phyloP scores from a whole-genome alignment of 2,329 filamentous ascomycete genomes.

The Ophiostoma perfectum region DNA sequence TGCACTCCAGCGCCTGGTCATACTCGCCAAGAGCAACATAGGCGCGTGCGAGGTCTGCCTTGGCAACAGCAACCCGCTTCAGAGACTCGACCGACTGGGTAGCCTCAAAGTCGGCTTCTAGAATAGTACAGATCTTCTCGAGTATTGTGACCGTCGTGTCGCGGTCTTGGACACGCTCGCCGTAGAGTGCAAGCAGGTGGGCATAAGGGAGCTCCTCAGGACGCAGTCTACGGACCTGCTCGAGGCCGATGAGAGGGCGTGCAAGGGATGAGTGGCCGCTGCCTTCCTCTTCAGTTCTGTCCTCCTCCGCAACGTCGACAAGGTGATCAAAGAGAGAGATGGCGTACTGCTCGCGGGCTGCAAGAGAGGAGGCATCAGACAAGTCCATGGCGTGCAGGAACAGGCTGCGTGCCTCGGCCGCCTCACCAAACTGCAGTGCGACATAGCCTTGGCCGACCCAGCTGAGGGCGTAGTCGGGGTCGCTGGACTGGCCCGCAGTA shows the following conservation, averaged over 20 bases:
- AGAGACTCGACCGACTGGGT: slow-evolving; percentile 72
- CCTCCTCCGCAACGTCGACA: slow-evolving; percentile 50
- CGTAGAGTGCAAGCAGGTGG: slow-evolving; percentile 73
- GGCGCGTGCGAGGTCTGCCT: slow-evolving; percentile 79
- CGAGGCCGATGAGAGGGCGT: slow-evolving; percentile 81
- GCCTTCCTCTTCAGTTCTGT: slow-evolving; percentile 43
- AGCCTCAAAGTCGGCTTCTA: slow-evolving; percentile 79
- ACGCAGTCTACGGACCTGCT: slow-evolving; percentile 68
- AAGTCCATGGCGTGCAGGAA: slow-evolving; percentile 96
- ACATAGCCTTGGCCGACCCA: slow-evolving; percentile 92
- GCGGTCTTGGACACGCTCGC: slow-evolving; percentile 72
- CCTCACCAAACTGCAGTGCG: slow-evolving; percentile 68
- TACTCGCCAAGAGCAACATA: slow-evolving; percentile 66
- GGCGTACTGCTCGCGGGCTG: slow-evolving; percentile 74
- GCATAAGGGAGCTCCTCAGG: slow-evolving; percentile 66
- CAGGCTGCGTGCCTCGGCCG: slow-evolving; percentile 71
- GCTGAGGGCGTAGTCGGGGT: slow-evolving; percentile 87
- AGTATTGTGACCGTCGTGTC: slow-evolving; percentile 58
- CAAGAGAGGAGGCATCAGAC: slow-evolving; percentile 66
- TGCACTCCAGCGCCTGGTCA: slow-evolving; percentile 67
- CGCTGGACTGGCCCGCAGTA: slow-evolving; percentile 83
- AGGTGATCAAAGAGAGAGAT: slow-evolving; percentile 78
- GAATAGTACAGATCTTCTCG: slow-evolving; percentile 58
- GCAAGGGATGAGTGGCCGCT: slow-evolving; percentile 57
- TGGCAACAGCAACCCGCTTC: slow-evolving; percentile 72